phyloP scores from a whole-genome alignment of 768 basidiomycete species.

The Russula foetens region DNA sequence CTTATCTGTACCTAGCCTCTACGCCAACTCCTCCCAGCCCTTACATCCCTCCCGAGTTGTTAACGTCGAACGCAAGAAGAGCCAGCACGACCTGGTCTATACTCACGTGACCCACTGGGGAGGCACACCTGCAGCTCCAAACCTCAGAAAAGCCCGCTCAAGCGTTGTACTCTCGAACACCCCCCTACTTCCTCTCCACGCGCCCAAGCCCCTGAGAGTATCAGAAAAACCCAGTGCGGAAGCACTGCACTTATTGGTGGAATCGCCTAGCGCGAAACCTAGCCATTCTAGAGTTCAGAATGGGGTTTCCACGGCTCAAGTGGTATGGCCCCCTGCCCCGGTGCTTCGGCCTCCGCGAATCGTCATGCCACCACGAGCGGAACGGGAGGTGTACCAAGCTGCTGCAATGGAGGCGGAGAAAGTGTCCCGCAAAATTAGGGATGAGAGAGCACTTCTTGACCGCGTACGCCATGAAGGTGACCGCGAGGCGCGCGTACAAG shows the following conservation, averaged over 20 bases:
- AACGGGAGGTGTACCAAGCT: background rate
- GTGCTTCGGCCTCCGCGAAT: background rate
- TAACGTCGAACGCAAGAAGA: background rate
- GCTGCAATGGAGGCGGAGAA: conserved; percentile 4
- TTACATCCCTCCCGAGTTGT: background rate
- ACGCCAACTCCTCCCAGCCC: background rate
- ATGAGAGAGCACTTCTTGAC: conserved; percentile 1
- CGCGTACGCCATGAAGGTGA: background rate
- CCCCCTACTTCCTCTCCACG: background rate
- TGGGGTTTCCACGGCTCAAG: background rate
- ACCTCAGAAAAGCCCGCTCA: conserved; percentile 12
- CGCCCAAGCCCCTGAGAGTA: conserved; percentile 2
- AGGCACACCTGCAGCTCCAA: background rate
- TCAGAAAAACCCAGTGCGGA: background rate
- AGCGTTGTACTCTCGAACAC: background rate
- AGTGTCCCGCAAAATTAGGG: background rate
- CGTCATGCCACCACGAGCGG: background rate
- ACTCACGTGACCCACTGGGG: too few species aligned
- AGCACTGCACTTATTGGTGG: background rate
- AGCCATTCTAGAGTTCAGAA: background rate
- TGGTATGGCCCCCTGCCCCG: conserved; percentile 6
- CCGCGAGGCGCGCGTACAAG: background rate
- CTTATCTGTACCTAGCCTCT: background rate
- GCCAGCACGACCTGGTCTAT: background rate
- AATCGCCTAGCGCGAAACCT: background rate